Evolutionary conservation across 306 rosid species (phyloP).

Genomic region (Ammopiptanthus mongolicus): DNA sequence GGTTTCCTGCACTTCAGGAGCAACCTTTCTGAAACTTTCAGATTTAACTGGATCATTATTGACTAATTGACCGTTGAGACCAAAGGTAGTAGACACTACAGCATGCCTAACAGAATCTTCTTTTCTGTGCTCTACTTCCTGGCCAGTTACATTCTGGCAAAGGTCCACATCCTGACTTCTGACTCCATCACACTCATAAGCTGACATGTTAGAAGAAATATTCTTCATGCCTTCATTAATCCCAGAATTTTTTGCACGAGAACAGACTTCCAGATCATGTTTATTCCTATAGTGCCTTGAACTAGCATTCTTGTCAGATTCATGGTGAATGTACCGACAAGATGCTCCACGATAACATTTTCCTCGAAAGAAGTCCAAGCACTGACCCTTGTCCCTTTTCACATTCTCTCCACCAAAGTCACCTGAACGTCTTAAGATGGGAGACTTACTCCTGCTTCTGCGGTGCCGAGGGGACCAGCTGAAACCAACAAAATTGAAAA

Average conservation of each 20-base stretch:
- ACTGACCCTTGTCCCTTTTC: conserved; percentile 60
- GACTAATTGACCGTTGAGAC: conserved; percentile 19
- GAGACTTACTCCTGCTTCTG: conserved; percentile 91
- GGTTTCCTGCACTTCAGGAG: conserved; percentile 28
- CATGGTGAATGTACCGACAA: conserved; percentile 74
- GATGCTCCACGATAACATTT: conserved; percentile 80
- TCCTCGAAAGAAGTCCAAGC: conserved; percentile 71
- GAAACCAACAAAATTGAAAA: conserved; percentile 36
- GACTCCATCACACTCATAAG: conserved; percentile 33
- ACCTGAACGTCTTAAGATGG: conserved; percentile 53
- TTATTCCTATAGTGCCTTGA: conserved; percentile 55
- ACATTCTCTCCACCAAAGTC: conserved; percentile 46
- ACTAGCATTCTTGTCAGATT: conserved; percentile 51
- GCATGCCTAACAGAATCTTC: conserved; percentile 29
- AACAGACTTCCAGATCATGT: conserved; percentile 41
- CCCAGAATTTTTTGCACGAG: conserved; percentile 31
- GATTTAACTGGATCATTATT: conserved; percentile 27
- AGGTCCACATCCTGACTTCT: conserved; percentile 39
- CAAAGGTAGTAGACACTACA: conserved; percentile 22
- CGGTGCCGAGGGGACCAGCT: conserved; percentile 71
- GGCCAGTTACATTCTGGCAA: conserved; percentile 32
- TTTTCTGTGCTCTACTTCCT: conserved; percentile 31
- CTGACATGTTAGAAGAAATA: conserved; percentile 31
- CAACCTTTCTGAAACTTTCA: conserved; percentile 35
- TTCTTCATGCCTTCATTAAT: conserved; percentile 30